Percentiles rank a stretch among this genome's conserved stretches.
These are phyloP conservation scores for Dissophora ornata DNA, from an alignment of 192 early-diverging fungal genomes.

Conservation along the genomic window DNA sequence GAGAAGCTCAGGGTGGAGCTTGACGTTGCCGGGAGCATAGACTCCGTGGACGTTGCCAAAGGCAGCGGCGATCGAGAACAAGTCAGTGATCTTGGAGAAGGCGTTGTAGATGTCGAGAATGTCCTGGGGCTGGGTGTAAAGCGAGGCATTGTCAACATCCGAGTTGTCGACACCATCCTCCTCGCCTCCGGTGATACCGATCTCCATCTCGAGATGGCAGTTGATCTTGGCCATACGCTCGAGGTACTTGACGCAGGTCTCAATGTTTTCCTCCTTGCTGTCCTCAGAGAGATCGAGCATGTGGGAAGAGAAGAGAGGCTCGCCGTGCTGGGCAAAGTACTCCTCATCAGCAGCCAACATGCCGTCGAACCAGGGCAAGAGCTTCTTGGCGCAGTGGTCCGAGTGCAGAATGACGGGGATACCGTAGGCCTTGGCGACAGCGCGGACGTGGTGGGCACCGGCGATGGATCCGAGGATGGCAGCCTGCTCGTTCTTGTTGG, in stretches of 20 bases:
- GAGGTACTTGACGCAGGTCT: conserved; percentile 89
- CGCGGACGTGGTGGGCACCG: conserved; percentile 87
- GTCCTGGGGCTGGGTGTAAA: conserved; percentile 97
- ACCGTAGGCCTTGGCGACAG: conserved; percentile 87
- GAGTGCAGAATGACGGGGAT: conserved; percentile 86
- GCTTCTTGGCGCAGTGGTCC: conserved; percentile 98
- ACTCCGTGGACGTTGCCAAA: conserved; percentile 98
- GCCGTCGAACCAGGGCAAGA: conserved; percentile 97
- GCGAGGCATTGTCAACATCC: conserved; percentile 86
- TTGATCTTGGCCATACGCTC: conserved; percentile 91
- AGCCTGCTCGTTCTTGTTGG: conserved; percentile 89
- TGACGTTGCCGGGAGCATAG: conserved; percentile 96
- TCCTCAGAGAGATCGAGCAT: conserved; percentile 98
- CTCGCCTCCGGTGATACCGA: conserved; percentile 98
- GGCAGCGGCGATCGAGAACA: conserved; percentile 96
- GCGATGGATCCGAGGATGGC: conserved; percentile 91
- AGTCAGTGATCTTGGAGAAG: conserved; percentile 84
- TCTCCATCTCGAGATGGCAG: conserved; percentile 96
- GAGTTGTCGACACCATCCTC: conserved; percentile 99
- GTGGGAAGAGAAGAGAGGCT: conserved; percentile 97
- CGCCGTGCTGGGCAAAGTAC: conserved; percentile 92
- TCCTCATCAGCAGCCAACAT: conserved; percentile 95
- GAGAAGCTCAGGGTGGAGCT: conserved; percentile 91
- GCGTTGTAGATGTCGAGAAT: conserved; percentile 95
- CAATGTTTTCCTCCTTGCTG: conserved; percentile 94